A percentile compares a stretch with the other conserved stretches of the same genome.
phyloP scores from a whole-genome alignment of 805 yeast species.

The Metschnikowia anglica region DNA sequence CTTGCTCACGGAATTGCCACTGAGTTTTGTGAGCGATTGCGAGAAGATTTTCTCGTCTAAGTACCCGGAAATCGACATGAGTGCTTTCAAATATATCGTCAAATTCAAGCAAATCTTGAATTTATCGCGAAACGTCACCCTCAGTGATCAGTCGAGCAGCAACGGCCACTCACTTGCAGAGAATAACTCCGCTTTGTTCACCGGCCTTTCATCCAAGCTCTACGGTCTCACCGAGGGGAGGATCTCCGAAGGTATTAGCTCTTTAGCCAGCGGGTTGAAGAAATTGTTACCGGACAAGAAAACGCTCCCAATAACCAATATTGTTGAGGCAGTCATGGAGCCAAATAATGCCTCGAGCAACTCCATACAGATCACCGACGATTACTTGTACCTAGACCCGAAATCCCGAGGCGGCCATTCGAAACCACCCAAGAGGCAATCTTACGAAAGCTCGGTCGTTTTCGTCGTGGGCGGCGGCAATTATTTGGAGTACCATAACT shows the following conservation, averaged over 20 bases:
- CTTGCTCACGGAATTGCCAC: conserved; percentile 46
- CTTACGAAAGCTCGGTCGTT: conserved; percentile 78
- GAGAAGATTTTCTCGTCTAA: conserved; percentile 56
- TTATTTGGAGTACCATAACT: conserved; percentile 88
- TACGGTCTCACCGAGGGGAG: conserved; percentile 83
- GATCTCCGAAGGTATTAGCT: conserved; percentile 85
- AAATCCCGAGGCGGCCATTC: conserved; percentile 87
- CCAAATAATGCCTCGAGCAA: conserved; percentile 64
- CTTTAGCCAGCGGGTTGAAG: conserved; percentile 82
- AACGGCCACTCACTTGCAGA: conserved; percentile 29
- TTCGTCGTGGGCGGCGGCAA: conserved; percentile 98
- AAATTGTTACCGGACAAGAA: conserved; percentile 85
- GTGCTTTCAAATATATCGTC: conserved; percentile 70
- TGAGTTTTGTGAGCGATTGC: conserved; percentile 46
- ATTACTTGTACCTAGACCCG: conserved; percentile 89
- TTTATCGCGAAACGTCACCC: conserved; percentile 29
- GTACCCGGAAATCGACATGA: conserved; percentile 53
- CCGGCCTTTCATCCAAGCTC: conserved; percentile 71
- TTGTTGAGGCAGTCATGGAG: conserved; percentile 89
- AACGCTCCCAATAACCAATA: conserved; percentile 82
- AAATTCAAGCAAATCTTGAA: conserved; percentile 77
- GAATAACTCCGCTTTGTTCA: conserved; percentile 58
- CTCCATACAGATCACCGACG: conserved; percentile 76
- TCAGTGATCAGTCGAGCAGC: conserved; percentile 29
- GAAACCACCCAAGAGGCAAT: conserved; percentile 80